phyloP scores from a whole-genome alignment of 805 yeast genomes.

The Yarrowia hollandica region DNA sequence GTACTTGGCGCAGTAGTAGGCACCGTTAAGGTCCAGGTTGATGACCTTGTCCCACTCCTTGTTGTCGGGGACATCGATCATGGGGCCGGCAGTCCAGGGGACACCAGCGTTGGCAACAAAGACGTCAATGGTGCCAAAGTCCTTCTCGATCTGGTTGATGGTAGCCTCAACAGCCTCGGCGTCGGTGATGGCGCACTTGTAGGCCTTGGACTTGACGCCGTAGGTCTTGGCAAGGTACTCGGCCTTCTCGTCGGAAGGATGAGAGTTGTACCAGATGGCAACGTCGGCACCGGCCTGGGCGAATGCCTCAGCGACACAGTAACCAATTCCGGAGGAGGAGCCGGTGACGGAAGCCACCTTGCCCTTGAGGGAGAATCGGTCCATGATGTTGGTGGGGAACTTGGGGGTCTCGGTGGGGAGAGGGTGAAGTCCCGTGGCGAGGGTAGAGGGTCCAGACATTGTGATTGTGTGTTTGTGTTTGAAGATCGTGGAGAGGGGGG shows the following conservation, averaged over 20 bases:
- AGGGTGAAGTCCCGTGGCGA: slow-evolving; percentile 42
- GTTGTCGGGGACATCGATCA: slow-evolving; percentile 49
- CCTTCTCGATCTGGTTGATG: slow-evolving; percentile 54
- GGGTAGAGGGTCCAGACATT: slow-evolving; percentile 37
- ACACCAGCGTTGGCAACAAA: slow-evolving; percentile 91
- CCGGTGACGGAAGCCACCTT: slow-evolving; percentile 86
- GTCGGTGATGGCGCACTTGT: slow-evolving; percentile 59
- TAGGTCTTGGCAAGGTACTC: slow-evolving; percentile 55
- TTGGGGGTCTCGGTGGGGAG: slow-evolving; percentile 58
- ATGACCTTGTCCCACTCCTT: slow-evolving; percentile 71
- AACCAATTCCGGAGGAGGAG: slow-evolving; percentile 80
- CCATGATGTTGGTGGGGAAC: slow-evolving; percentile 55
- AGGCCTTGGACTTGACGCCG: slow-evolving; percentile 62
- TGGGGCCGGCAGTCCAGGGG: slow-evolving; percentile 70
- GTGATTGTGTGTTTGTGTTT: background rate
- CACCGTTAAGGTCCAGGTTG: slow-evolving; percentile 75
- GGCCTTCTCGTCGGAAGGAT: slow-evolving; percentile 65
- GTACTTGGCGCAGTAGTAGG: slow-evolving; percentile 73
- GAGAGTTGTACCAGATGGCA: slow-evolving; percentile 65
- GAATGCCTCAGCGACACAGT: slow-evolving; percentile 75
- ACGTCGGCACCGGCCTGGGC: slow-evolving; percentile 88
- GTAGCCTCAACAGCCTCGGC: slow-evolving; percentile 51
- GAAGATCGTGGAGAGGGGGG: background rate
- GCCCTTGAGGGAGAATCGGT: slow-evolving; percentile 74
- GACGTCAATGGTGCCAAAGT: slow-evolving; percentile 78